Conservation (phyloP, 805 yeast genomes). For the Teunomyces stri region DNA sequence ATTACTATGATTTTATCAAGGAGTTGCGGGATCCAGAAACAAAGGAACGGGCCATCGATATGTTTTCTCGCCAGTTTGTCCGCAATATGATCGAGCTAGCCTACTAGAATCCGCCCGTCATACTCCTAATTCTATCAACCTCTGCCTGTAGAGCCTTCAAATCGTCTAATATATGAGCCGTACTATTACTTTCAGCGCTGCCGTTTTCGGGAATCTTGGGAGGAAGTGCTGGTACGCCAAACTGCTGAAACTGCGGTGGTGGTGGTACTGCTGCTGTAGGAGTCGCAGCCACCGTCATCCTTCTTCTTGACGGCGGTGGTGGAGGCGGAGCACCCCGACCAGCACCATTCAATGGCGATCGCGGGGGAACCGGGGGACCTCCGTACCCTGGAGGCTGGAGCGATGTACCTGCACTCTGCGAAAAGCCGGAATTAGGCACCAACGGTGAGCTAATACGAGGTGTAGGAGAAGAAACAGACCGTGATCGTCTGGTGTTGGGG, state of each 20-base stretch:
- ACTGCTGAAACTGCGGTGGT: slow-evolving; percentile 24
- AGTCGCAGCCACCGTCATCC: slow-evolving; percentile 16
- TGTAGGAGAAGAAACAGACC: slow-evolving; percentile 32
- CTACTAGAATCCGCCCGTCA: slow-evolving; percentile 43
- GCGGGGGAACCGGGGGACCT: slow-evolving; percentile 21
- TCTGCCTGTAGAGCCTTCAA: slow-evolving; percentile 66
- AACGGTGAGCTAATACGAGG: slow-evolving; percentile 16
- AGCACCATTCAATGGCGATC: slow-evolving; percentile 15
- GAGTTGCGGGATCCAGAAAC: slow-evolving; percentile 1
- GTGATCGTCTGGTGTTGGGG: slow-evolving; percentile 36
- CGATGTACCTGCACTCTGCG: not conserved
- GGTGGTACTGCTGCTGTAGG: slow-evolving; percentile 15
- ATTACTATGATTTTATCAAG: slow-evolving; percentile 8
- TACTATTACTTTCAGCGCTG: slow-evolving; percentile 24
- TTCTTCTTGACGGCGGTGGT: slow-evolving; percentile 41
- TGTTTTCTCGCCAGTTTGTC: not conserved
- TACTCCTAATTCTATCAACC: slow-evolving; percentile 54
- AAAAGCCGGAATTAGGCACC: not conserved
- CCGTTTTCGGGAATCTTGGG: slow-evolving; percentile 2
- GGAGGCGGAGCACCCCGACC: slow-evolving; percentile 31
- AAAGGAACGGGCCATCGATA: not conserved
- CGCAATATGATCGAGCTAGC: not conserved
- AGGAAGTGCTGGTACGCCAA: slow-evolving; percentile 11
- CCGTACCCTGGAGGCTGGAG: not conserved
- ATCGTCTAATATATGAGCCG: slow-evolving; percentile 59